Evolutionary conservation across 352 stramenopile genomes (phyloP).

Genomic region (Phytophthora ohioensis): DNA sequence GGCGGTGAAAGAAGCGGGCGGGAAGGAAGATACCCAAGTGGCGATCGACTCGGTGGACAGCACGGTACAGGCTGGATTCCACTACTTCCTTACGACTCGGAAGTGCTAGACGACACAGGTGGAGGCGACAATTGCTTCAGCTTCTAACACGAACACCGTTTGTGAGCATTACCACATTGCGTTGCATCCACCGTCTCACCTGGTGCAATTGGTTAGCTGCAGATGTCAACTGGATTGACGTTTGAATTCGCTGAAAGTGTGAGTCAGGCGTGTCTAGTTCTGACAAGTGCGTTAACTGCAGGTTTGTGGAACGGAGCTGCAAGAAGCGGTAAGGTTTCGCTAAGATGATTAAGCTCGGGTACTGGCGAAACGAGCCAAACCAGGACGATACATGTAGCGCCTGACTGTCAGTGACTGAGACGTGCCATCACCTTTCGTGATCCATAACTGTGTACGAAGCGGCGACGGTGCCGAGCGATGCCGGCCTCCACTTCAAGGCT

Average conservation of each 20-base stretch:
- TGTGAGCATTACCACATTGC: conserved; percentile 13
- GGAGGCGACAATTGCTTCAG: not conserved
- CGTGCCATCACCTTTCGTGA: not conserved
- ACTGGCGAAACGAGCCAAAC: conserved; percentile 22
- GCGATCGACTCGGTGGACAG: conserved; percentile 63
- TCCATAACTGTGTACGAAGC: not conserved
- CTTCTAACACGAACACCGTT: conserved; percentile 11
- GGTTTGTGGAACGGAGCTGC: not conserved
- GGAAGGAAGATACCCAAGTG: conserved; percentile 52
- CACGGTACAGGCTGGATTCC: conserved; percentile 57
- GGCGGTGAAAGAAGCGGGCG: conserved; percentile 38
- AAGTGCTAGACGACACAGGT: conserved; percentile 20
- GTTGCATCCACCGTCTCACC: conserved; percentile 9
- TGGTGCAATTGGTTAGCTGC: too few relatives aligned
- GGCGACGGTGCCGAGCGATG: conserved; percentile 2
- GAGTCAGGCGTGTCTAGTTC: not conserved
- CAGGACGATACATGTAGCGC: not conserved
- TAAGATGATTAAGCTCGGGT: not conserved
- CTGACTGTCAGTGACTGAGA: conserved; percentile 3
- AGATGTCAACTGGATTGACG: too few relatives aligned
- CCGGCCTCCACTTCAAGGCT: not conserved
- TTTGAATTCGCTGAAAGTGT: not conserved
- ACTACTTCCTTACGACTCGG: conserved; percentile 54
- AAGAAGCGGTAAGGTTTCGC: conserved; percentile 5
- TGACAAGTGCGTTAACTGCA: conserved; percentile 1